Evolutionary conservation across 1,139 yeast species (phyloP).

Genomic region (Pichia sp.): DNA sequence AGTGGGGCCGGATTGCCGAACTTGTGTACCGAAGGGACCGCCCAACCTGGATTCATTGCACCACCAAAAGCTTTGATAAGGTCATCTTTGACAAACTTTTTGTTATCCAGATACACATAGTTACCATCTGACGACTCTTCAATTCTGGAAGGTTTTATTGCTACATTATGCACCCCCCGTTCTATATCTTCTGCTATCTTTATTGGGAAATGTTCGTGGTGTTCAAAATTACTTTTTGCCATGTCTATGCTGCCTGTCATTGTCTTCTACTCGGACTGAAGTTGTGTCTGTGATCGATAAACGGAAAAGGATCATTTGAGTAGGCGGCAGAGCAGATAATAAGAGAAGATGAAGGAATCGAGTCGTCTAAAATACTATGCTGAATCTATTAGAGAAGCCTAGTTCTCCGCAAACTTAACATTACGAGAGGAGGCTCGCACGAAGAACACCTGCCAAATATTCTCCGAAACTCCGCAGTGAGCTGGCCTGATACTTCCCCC

Average conservation of each 20-base stretch:
- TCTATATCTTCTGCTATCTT: not conserved
- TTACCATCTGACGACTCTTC: slow-evolving; percentile 37
- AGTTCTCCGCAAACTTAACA: slow-evolving; percentile 2
- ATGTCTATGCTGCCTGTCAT: not conserved
- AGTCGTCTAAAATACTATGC: not conserved
- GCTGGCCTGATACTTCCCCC: not conserved
- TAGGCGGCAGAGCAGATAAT: not conserved
- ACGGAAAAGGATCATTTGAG: not conserved
- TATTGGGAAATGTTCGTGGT: slow-evolving; percentile 1
- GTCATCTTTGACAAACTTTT: slow-evolving; percentile 58
- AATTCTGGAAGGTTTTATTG: not conserved
- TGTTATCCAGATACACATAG: slow-evolving; percentile 66
- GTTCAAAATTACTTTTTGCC: slow-evolving; percentile 4
- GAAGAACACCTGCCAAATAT: not conserved
- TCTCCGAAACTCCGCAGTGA: not conserved
- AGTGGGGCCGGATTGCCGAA: slow-evolving; percentile 89
- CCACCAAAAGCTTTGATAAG: slow-evolving; percentile 69
- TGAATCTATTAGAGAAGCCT: not conserved
- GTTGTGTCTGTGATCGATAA: not conserved
- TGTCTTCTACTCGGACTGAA: not conserved
- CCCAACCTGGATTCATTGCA: slow-evolving; percentile 57
- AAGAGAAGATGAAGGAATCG: not conserved
- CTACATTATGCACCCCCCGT: not conserved
- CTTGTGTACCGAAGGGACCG: slow-evolving; percentile 62
- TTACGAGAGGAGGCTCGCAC: not conserved